phyloP scores from a whole-genome alignment of 495 filamentous ascomycete genomes.

The Jackrogersella multiformis region DNA sequence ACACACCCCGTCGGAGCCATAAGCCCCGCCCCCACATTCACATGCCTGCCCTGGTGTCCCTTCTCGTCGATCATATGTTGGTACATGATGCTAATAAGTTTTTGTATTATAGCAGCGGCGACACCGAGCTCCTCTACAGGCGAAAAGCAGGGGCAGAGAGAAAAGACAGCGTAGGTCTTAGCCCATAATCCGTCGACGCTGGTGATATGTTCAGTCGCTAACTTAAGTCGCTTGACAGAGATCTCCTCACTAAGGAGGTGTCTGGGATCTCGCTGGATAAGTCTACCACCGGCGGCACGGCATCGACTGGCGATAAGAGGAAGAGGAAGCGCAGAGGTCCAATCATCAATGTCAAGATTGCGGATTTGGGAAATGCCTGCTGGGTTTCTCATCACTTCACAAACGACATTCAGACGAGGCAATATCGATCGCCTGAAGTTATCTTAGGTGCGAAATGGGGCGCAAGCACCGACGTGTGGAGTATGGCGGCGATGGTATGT shows the following conservation, averaged over 20 bases:
- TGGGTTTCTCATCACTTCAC: conserved; percentile 99
- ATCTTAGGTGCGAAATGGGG: conserved; percentile 98
- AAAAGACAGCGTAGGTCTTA: conserved; percentile 90
- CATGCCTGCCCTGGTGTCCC: not conserved
- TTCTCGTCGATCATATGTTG: conserved; percentile 1
- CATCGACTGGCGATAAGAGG: conserved; percentile 58
- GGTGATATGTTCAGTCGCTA: not conserved
- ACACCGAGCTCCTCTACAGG: conserved; percentile 31
- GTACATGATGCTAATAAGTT: conserved; percentile 17
- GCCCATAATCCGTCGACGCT: not conserved
- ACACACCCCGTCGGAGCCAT: not conserved
- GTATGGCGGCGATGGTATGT: conserved; percentile 97
- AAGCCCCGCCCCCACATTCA: conserved; percentile 4
- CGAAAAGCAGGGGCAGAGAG: conserved; percentile 84
- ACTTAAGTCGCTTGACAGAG: conserved; percentile 60
- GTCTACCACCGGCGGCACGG: conserved; percentile 55
- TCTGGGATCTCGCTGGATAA: conserved; percentile 96
- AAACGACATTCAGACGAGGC: conserved; percentile 97
- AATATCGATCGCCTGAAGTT: conserved; percentile 97
- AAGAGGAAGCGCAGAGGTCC: conserved; percentile 60
- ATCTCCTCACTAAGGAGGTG: conserved; percentile 88
- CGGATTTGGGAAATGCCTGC: conserved; percentile 97
- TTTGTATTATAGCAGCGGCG: conserved; percentile 18
- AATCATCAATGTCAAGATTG: conserved; percentile 99
- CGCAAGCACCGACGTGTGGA: conserved; percentile 98